Percentiles rank a stretch among this genome's conserved stretches.
phyloP scores from a whole-genome alignment of 306 rosid genomes.

The Prunus fruticosa region DNA sequence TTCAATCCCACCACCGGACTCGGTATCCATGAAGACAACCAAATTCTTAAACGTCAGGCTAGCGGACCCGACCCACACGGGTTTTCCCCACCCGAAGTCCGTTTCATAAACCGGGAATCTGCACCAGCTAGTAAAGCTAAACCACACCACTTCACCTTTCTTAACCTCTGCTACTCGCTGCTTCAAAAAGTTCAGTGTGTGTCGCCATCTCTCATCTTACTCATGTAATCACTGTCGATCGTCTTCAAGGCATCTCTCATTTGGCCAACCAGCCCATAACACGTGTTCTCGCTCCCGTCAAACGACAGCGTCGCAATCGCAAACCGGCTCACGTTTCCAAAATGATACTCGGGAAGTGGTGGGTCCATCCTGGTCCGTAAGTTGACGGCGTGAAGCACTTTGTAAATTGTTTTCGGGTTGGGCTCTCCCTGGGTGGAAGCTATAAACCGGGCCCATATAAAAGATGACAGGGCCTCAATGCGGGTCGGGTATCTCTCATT shows the following conservation, averaged over 20 bases:
- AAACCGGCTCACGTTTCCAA: constrained; percentile 28
- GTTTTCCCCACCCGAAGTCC: constrained; percentile 49
- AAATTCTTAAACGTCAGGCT: constrained; percentile 20
- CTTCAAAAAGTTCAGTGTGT: constrained; percentile 1
- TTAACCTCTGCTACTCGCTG: constrained; percentile 3
- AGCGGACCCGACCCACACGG: constrained; percentile 33
- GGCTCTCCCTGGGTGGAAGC: constrained; percentile 19
- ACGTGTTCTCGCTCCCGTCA: neutral
- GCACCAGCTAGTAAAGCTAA: constrained; percentile 31
- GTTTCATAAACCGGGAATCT: constrained; percentile 32
- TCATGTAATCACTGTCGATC: constrained; percentile 9
- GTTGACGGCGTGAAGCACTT: constrained; percentile 4
- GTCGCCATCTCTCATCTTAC: neutral
- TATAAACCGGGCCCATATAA: constrained; percentile 9
- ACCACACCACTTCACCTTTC: constrained; percentile 16
- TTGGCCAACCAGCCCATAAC: constrained; percentile 7
- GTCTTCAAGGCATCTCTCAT: constrained; percentile 17
- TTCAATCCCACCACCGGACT: constrained; percentile 29
- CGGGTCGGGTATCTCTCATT: constrained; percentile 6
- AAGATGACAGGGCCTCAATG: constrained; percentile 19
- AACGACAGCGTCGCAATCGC: constrained; percentile 10
- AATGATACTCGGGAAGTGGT: constrained; percentile 8
- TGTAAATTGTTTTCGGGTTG: constrained; percentile 4
- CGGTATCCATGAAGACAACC: constrained; percentile 19
- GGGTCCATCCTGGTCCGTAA: constrained; percentile 21